Evolutionary conservation across 1,284 basidiomycete genomes (phyloP), one percentile per base, ranked within the genome.

Genomic region (Rhodotorula sp.): DNA sequence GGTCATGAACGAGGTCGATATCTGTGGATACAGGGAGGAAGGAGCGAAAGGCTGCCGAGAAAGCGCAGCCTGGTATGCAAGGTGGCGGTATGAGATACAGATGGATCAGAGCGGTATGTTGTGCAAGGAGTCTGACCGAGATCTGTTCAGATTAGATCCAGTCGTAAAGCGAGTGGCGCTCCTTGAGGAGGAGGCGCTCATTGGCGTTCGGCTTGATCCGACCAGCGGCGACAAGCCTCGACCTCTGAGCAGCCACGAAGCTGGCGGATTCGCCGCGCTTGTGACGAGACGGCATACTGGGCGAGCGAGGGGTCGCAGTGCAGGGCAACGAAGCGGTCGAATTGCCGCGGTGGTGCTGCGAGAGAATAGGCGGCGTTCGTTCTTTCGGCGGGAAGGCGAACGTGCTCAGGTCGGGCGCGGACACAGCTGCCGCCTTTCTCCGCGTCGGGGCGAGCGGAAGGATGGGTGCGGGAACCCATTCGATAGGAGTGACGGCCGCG

Each of bases 201-300:
- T 4, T 4, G 7, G 54, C 20, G 0, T 45, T 42, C 24, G 65
- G 65, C 44, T 33, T 49, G 22, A 46, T n/a, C 53, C 37, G 30
- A 4, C 65, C 65, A 6, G 22, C 33, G 6, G 59, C 49, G 17
- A 55, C 59, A 8, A 49, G 33, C 30, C 18, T 58, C n/a, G 46
- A 59, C 37, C 58, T 59, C 42, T 60, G 48, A 6, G 69, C 69
- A 12, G 69, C 69, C 14, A 60, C 60, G 29, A 71, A 71, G 42
- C 62, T 65, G 30, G 61, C 60, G 4, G 64, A 44, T 26, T 53
- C 26, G 37, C 64, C 48, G 20, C 60, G 59, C 14, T 57, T 37
- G 55, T 60, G 37, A 4, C 10, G 42, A 17, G 58, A 44, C 26
- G 14, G 42, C 17, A 33, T 3, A 14, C 24, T n/a, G 17, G 56